phyloP scores from a whole-genome alignment of 177 flowering plant genomes.

The Telopea speciosissima region DNA sequence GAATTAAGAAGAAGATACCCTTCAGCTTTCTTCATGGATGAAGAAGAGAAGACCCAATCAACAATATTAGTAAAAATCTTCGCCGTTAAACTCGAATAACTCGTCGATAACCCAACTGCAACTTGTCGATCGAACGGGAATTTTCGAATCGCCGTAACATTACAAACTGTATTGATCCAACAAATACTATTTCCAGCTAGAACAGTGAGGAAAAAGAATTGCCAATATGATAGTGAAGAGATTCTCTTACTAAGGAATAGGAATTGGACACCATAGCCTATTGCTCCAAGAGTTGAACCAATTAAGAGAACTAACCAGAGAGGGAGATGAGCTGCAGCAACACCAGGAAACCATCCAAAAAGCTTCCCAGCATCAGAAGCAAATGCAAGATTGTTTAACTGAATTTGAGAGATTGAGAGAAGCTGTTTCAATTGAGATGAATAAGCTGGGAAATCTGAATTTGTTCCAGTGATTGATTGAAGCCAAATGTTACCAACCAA shows the following conservation, averaged over 20 bases:
- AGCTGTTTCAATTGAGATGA: constrained; percentile 65
- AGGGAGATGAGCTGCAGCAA: constrained; percentile 61
- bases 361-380: constrained; percentile 92
- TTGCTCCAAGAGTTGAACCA: constrained; percentile 55
- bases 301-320: constrained; percentile 62
- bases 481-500: constrained; percentile 74
- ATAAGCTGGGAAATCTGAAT: constrained; percentile 77
- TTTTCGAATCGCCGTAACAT: constrained; percentile 42
- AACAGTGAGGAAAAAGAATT: constrained; percentile 47
- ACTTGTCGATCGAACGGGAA: constrained; percentile 52
- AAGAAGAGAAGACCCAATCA: constrained; percentile 14
- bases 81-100: constrained; percentile 71
- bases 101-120: constrained; percentile 66
- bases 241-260: constrained; percentile 42
- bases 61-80: constrained; percentile 54
- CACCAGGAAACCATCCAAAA: constrained; percentile 69
- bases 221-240: constrained; percentile 42
- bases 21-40: constrained; percentile 25
- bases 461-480: constrained; percentile 71
- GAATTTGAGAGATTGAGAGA: constrained; percentile 63
- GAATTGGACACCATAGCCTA: constrained; percentile 78
- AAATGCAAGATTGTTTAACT: constrained; percentile 81
- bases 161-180: constrained; percentile 92
- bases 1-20: constrained; percentile 61
- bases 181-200: constrained; percentile 88